Percentiles rank a stretch among this genome's conserved stretches.
phyloP scores from a whole-genome alignment of 805 yeast species.

The Ogataea trehalophila region DNA sequence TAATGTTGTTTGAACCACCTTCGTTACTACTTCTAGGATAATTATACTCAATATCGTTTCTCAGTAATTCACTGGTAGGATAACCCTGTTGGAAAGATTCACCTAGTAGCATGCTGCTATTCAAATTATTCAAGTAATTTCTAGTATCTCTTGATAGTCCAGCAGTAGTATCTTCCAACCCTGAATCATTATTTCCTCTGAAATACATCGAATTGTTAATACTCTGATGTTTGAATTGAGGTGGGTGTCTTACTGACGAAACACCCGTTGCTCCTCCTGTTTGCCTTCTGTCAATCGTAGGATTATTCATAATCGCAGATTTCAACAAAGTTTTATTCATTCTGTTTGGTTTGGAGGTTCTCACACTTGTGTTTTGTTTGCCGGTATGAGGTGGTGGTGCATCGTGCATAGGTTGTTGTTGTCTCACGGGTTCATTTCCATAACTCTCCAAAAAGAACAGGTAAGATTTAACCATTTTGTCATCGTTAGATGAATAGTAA shows the following conservation, averaged over 20 bases:
- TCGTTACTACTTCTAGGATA: conserved; percentile 1
- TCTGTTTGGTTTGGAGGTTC: background rate
- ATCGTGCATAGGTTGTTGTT: background rate
- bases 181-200: conserved; percentile 4
- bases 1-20: background rate
- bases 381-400: background rate
- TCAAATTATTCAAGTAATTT: conserved; percentile 20
- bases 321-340: conserved; percentile 15
- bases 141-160: conserved; percentile 22
- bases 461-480: conserved; percentile 89
- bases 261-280: conserved; percentile 7
- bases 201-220: conserved; percentile 15
- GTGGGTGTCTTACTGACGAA: conserved; percentile 19
- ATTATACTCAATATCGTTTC: conserved; percentile 8
- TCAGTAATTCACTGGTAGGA: conserved; percentile 24
- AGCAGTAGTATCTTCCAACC: conserved; percentile 28
- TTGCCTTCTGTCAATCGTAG: conserved; percentile 10
- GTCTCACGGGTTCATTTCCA: conserved; percentile 40
- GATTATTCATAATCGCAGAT: conserved; percentile 22
- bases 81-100: conserved; percentile 39
- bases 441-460: conserved; percentile 84
- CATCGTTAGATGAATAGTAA: conserved; percentile 55
- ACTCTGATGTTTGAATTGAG: conserved; percentile 13
- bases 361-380: background rate
- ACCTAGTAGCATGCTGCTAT: conserved; percentile 34